A percentile compares a stretch with the other conserved stretches of the same genome.
Conservation (phyloP, 2,329 filamentous ascomycete species). For the Claviceps citrina region DNA sequence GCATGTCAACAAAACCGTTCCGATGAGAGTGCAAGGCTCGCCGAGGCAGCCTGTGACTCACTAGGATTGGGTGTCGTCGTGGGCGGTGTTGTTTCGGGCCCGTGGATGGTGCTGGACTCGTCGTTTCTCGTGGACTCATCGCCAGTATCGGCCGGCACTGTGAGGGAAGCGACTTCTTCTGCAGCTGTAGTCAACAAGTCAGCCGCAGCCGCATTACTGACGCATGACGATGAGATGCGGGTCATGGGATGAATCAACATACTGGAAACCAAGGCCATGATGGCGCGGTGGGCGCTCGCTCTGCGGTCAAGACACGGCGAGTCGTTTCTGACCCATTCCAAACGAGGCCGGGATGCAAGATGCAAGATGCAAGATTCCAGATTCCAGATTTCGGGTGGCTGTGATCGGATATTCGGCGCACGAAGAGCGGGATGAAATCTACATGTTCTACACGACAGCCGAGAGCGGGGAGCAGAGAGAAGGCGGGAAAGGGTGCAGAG, state of each 20-base stretch:
- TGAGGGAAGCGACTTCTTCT: neutral
- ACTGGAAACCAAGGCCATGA: conserved; percentile 1
- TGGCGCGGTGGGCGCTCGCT: neutral
- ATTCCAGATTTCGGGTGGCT: too few relatives aligned
- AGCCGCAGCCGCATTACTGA: neutral
- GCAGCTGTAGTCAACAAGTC: neutral
- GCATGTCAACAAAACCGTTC: neutral
- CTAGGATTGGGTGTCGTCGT: neutral
- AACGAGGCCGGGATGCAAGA: neutral
- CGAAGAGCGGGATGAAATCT: too few relatives aligned
- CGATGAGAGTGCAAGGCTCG: neutral
- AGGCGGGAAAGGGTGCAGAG: neutral
- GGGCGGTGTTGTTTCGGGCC: neutral
- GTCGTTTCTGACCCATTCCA: neutral
- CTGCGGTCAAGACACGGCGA: neutral
- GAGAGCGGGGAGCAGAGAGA: neutral
- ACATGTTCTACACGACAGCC: conserved; percentile 1
- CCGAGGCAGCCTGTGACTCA: neutral
- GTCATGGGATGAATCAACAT: neutral
- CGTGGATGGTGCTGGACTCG: neutral
- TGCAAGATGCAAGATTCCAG: too few relatives aligned
- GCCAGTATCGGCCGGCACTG: neutral
- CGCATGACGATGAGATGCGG: neutral
- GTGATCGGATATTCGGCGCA: neutral
- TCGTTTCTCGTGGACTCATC: neutral